Evolutionary conservation across 768 basidiomycete genomes (phyloP).

Genomic region (Boletus subcaerulescens): DNA sequence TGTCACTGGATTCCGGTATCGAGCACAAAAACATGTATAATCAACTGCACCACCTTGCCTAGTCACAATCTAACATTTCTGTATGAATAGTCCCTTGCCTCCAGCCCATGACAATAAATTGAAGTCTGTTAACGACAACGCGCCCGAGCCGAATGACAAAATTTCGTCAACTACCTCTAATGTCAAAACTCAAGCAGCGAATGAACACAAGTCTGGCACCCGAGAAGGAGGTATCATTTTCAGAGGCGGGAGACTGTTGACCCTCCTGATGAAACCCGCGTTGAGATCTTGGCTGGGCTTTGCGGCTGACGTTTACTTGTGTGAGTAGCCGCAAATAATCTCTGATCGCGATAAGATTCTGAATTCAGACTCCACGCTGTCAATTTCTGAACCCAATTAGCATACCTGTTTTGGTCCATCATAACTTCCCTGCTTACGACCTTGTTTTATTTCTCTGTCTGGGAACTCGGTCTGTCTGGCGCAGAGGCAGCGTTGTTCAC

Average conservation of each 20-base stretch:
- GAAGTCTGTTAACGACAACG: neutral
- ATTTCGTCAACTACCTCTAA: neutral
- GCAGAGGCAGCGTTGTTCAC: conserved; percentile 73
- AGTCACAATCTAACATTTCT: conserved; percentile 21
- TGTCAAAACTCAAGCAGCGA: neutral
- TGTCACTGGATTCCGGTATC: conserved; percentile 21
- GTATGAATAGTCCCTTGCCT: conserved; percentile 18
- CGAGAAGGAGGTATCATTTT: neutral
- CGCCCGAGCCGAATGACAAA: conserved; percentile 1
- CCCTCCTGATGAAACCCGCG: neutral
- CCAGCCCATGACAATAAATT: conserved; percentile 7
- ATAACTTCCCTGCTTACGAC: conserved; percentile 76
- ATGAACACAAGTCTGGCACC: neutral
- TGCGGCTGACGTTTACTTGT: conserved; percentile 50
- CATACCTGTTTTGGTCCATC: conserved; percentile 80
- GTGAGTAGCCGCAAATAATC: conserved; percentile 34
- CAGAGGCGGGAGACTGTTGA: neutral
- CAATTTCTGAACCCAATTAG: conserved; percentile 33
- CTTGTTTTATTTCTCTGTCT: conserved; percentile 90
- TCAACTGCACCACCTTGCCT: conserved; percentile 39
- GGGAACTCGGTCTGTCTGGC: conserved; percentile 84
- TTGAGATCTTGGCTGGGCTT: conserved; percentile 32
- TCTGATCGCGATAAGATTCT: neutral
- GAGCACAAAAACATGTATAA: conserved; percentile 44
- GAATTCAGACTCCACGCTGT: neutral